These are phyloP conservation scores for Ulota crispa DNA, from an alignment of 225 moss, liverwort and hornwort species.

Conservation along the genomic window DNA sequence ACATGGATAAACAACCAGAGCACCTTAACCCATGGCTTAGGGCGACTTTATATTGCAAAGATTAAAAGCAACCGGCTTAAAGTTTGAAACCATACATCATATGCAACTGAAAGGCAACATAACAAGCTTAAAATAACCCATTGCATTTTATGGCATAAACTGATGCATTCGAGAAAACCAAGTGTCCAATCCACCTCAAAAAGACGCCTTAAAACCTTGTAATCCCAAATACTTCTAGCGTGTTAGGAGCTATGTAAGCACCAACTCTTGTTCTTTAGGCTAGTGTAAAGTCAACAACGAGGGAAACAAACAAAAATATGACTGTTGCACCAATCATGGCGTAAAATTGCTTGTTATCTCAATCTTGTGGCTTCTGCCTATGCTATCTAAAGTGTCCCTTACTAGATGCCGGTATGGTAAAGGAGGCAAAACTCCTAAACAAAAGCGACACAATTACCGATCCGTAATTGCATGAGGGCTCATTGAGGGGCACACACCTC, in stretches of 20 bases:
- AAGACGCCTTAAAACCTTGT: not conserved
- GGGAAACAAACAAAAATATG: not conserved
- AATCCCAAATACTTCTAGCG: not conserved
- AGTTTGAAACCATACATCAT: not conserved
- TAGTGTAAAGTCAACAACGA: not conserved
- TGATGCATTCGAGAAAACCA: not conserved
- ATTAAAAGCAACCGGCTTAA: not conserved
- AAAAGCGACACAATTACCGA: not conserved
- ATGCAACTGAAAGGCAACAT: not conserved
- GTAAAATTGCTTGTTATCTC: not conserved
- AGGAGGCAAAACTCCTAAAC: not conserved
- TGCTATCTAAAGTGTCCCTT: not conserved
- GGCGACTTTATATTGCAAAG: not conserved
- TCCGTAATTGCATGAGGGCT: not conserved
- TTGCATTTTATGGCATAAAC: not conserved
- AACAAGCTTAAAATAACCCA: not conserved
- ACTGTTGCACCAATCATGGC: not conserved
- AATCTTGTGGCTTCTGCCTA: not conserved
- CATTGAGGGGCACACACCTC: conserved; percentile 33
- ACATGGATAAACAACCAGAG: not conserved
- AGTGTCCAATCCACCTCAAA: not conserved
- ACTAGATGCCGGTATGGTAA: not conserved
- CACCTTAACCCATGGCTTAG: not conserved
- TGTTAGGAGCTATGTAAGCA: not conserved
- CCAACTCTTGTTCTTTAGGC: not conserved